Conservation (phyloP, 2,329 filamentous ascomycete species). For the Gliomastix tumulicola region DNA sequence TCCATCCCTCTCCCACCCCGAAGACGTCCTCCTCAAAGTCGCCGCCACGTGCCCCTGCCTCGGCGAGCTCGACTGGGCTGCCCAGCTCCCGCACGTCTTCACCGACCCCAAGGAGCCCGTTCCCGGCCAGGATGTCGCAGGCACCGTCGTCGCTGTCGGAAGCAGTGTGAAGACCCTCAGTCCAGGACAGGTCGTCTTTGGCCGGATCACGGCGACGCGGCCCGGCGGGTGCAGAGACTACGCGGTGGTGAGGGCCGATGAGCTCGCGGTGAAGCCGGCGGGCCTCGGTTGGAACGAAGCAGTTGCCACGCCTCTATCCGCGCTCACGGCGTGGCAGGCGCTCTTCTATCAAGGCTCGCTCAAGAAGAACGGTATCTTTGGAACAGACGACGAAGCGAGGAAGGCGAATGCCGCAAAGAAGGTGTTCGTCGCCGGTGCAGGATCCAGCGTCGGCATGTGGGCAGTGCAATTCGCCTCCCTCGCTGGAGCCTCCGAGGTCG, state of each 20-base stretch:
- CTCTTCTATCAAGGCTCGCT: constrained; percentile 27
- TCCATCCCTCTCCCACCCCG: constrained; percentile 10
- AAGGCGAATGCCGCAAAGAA: constrained; percentile 16
- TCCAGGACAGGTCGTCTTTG: constrained; percentile 25
- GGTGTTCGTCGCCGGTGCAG: constrained; percentile 30
- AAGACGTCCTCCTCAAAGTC: constrained; percentile 21
- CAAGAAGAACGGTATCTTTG: constrained; percentile 16
- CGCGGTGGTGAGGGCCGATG: constrained; percentile 17
- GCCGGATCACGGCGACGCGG: constrained; percentile 15
- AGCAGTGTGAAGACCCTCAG: constrained; percentile 18
- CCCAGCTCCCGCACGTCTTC: constrained; percentile 11
- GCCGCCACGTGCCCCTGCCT: constrained; percentile 21
- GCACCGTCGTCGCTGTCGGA: constrained; percentile 20
- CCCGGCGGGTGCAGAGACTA: constrained; percentile 23
- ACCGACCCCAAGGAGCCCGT: constrained; percentile 14
- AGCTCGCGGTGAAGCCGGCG: constrained; percentile 24
- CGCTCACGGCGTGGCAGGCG: constrained; percentile 30
- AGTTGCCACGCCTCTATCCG: constrained; percentile 28
- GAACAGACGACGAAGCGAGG: constrained; percentile 16
- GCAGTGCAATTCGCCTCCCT: constrained; percentile 27
- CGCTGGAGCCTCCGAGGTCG: constrained; percentile 24
- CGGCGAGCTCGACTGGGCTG: constrained; percentile 21
- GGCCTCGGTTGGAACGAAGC: constrained; percentile 23
- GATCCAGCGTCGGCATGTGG: constrained; percentile 30
- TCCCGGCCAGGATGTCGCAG: constrained; percentile 28